Conservation (phyloP, 2,329 filamentous ascomycete species). For the Pseudogymnoascus sp. region DNA sequence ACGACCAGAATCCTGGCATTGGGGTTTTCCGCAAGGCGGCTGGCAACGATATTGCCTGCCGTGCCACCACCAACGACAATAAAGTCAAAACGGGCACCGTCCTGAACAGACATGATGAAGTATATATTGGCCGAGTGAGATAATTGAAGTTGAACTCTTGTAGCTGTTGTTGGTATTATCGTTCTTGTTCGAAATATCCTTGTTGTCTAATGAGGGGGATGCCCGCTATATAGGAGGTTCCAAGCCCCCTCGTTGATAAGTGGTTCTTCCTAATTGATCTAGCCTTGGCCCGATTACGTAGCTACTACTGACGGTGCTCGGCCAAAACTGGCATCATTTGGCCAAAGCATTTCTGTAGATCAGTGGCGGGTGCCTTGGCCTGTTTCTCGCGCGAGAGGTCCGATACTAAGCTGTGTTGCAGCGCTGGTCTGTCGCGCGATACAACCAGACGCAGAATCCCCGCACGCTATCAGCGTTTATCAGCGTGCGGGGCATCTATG, state of each 20-base stretch:
- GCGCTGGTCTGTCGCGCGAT: not conserved
- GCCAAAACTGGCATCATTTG: not conserved
- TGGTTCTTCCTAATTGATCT: too few relatives aligned
- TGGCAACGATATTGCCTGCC: slow-evolving; percentile 49
- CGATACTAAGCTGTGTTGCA: not conserved
- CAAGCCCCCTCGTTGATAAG: not conserved
- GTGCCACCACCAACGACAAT: slow-evolving; percentile 58
- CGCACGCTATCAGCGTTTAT: not conserved
- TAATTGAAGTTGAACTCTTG: not conserved
- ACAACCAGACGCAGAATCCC: not conserved
- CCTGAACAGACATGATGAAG: slow-evolving; percentile 17
- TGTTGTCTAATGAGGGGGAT: not conserved
- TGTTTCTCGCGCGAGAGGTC: not conserved
- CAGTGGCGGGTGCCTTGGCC: not conserved
- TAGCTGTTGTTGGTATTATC: not conserved
- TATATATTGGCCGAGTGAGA: slow-evolving; percentile 12
- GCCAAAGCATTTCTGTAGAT: not conserved
- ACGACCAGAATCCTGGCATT: slow-evolving; percentile 42
- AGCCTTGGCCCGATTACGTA: too few relatives aligned
- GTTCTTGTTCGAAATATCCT: not conserved
- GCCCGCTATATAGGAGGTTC: not conserved
- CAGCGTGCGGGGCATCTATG: not conserved
- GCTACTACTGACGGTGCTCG: not conserved
- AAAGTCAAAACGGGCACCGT: slow-evolving; percentile 44
- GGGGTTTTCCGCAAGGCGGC: slow-evolving; percentile 40